Evolutionary conservation across 768 basidiomycete genomes (phyloP).

Genomic region (Clitopilus passeckerianus): DNA sequence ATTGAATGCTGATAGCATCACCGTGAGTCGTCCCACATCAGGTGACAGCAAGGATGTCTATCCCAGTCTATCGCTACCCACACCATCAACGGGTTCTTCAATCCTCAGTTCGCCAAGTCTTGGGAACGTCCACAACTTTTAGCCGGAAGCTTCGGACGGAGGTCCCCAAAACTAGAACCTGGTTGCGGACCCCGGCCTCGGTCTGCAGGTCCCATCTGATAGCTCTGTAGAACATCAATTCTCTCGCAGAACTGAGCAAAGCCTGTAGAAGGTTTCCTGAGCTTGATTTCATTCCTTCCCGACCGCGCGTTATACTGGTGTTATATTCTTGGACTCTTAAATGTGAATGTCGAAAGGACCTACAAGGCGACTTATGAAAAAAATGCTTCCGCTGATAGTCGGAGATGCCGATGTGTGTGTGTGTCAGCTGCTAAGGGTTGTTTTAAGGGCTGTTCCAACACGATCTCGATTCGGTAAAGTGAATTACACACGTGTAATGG

Average conservation of each 20-base stretch:
- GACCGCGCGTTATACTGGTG: no score
- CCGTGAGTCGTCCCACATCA: neutral
- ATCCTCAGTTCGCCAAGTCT: neutral
- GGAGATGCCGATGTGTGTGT: neutral
- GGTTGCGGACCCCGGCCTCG: no score
- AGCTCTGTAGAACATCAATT: no score
- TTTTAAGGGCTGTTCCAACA: neutral
- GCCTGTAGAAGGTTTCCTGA: no score
- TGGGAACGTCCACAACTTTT: no score
- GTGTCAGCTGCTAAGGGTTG: neutral
- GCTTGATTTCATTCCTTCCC: no score
- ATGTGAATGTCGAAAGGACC: no score
- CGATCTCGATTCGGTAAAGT: neutral
- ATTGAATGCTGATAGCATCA: neutral
- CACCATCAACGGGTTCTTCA: neutral
- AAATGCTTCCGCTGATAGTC: neutral
- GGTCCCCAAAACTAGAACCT: no score
- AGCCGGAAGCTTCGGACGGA: no score
- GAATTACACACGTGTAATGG: neutral
- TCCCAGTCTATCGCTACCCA: neutral
- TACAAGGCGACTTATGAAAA: neutral
- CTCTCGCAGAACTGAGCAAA: no score
- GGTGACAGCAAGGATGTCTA: neutral
- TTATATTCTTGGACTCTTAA: no score
- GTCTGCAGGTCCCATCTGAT: no score